Evolutionary conservation across 805 yeast species (phyloP).

Genomic region (Cyberlindnera bimundalis): DNA sequence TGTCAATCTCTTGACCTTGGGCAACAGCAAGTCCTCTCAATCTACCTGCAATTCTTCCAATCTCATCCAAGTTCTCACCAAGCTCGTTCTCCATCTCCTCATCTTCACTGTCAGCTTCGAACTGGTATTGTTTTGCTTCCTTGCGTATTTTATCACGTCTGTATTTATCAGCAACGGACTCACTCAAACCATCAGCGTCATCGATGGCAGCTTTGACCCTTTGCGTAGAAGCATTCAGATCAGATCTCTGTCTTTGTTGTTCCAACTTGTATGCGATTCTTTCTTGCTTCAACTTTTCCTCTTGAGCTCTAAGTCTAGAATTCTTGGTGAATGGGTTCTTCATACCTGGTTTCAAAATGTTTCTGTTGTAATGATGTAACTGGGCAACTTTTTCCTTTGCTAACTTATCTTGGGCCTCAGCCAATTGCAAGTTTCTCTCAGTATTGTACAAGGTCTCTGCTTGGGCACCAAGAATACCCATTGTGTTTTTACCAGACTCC

Average conservation of each 20-base stretch:
- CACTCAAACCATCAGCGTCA: conserved; percentile 32
- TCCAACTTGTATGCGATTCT: conserved; percentile 59
- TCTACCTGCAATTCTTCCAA: conserved; percentile 62
- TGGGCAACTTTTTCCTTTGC: conserved; percentile 83
- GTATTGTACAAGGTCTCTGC: conserved; percentile 79
- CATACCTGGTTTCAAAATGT: conserved; percentile 76
- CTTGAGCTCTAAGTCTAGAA: conserved; percentile 68
- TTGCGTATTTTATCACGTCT: conserved; percentile 35
- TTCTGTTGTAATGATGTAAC: conserved; percentile 72
- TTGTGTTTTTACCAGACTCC: conserved; percentile 70
- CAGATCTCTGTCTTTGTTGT: conserved; percentile 57
- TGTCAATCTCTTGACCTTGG: conserved; percentile 71
- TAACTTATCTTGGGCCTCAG: conserved; percentile 75
- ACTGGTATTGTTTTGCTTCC: conserved; percentile 68
- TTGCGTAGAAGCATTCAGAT: conserved; percentile 61
- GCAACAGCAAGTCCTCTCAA: conserved; percentile 70
- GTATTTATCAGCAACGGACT: conserved; percentile 34
- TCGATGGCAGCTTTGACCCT: conserved; percentile 63
- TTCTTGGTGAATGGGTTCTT: conserved; percentile 87
- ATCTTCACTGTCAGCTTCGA: conserved; percentile 89
- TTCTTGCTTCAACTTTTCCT: conserved; percentile 60
- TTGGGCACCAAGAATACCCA: conserved; percentile 93
- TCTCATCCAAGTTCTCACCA: conserved; percentile 77
- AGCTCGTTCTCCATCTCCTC: conserved; percentile 89
- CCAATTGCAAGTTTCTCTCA: conserved; percentile 71